A percentile compares a stretch with the other conserved stretches of the same genome.
Evolutionary conservation across 106 monocot species (phyloP).

Genomic region (Alisma plantagoaquatica): DNA sequence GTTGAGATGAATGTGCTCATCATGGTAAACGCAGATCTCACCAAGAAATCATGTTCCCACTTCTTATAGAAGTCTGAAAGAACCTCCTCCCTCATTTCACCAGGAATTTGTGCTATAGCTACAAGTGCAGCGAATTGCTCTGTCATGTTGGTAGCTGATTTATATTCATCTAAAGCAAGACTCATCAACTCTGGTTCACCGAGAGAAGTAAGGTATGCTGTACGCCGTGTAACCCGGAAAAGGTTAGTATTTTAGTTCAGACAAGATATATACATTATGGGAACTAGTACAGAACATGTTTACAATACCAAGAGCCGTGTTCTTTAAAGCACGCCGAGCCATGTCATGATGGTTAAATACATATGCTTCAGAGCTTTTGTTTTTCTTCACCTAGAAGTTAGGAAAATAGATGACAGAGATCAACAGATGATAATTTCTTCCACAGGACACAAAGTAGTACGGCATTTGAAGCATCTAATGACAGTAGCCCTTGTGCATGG

Average conservation of each 20-base stretch:
- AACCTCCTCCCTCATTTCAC: slow-evolving; percentile 66
- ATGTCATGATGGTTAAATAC: slow-evolving; percentile 70
- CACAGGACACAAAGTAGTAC: too few relatives aligned
- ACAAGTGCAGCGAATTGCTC: slow-evolving; percentile 91
- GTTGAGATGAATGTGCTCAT: neutral
- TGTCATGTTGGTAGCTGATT: slow-evolving; percentile 91
- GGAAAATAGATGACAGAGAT: too few relatives aligned
- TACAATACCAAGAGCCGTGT: slow-evolving; percentile 55
- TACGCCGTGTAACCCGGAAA: too few relatives aligned
- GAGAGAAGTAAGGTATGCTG: slow-evolving; percentile 76
- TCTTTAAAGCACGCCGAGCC: slow-evolving; percentile 80
- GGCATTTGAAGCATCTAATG: too few relatives aligned
- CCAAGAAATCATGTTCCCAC: slow-evolving; percentile 88
- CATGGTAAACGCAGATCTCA: slow-evolving; percentile 12
- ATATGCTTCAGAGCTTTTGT: slow-evolving; percentile 65
- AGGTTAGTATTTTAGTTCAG: neutral
- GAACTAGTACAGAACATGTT: neutral
- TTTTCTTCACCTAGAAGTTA: slow-evolving; percentile 43
- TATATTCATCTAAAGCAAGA: slow-evolving; percentile 69
- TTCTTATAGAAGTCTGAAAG: slow-evolving; percentile 88
- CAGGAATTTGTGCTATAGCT: slow-evolving; percentile 82
- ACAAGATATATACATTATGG: neutral
- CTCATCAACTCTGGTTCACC: slow-evolving; percentile 60
- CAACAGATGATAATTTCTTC: too few relatives aligned
- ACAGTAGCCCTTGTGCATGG: too few relatives aligned